Evolutionary conservation across 345 rosid species (phyloP).

Genomic region (Nasturtium officinale): DNA sequence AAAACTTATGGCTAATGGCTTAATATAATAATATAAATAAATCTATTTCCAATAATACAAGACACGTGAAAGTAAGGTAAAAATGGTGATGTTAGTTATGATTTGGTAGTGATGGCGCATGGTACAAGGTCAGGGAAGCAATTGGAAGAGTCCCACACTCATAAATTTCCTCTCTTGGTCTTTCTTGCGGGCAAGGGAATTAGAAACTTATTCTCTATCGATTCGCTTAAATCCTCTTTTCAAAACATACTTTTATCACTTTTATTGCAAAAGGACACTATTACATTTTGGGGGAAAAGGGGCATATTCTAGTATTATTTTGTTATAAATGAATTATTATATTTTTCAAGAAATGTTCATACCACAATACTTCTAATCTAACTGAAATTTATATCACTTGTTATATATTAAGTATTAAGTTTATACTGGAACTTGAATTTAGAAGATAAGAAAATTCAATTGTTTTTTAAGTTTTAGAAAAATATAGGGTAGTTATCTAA

Average conservation of each 20-base stretch:
- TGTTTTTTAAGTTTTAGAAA: too few relatives aligned
- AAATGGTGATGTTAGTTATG: slow-evolving; percentile 33
- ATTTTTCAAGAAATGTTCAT: not conserved
- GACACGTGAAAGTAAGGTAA: slow-evolving; percentile 32
- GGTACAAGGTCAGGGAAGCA: not conserved
- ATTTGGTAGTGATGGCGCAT: slow-evolving; percentile 7
- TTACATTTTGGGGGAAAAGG: not conserved
- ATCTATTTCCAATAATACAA: slow-evolving; percentile 1
- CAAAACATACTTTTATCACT: slow-evolving; percentile 11
- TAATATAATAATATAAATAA: not conserved
- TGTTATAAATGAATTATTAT: not conserved
- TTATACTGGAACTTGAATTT: not conserved
- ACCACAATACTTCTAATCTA: not conserved
- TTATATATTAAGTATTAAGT: not conserved
- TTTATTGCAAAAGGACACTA: slow-evolving; percentile 1
- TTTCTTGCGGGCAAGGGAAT: slow-evolving; percentile 35
- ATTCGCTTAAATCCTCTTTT: slow-evolving; percentile 14
- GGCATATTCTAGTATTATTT: too few relatives aligned
- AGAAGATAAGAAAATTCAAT: not conserved
- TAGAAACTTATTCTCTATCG: slow-evolving; percentile 17
- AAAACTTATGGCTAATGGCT: slow-evolving; percentile 28
- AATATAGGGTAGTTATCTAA: too few relatives aligned
- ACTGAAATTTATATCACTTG: not conserved
- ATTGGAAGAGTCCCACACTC: slow-evolving; percentile 42
- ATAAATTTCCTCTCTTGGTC: slow-evolving; percentile 30